Conservation (phyloP, 2,329 filamentous ascomycete species). For the Ophiostoma himal-ulmi region DNA sequence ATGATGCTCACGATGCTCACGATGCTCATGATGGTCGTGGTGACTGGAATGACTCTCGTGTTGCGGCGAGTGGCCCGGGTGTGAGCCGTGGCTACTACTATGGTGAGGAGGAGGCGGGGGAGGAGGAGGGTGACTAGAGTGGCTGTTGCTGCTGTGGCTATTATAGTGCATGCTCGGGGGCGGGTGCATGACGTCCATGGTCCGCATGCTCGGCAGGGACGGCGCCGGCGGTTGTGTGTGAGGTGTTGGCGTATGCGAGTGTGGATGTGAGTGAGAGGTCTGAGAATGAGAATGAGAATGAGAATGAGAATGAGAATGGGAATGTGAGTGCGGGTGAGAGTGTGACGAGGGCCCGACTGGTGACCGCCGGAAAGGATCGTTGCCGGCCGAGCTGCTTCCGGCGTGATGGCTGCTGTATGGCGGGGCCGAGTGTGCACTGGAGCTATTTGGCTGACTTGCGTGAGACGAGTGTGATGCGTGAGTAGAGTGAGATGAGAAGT, state of each 20-base stretch:
- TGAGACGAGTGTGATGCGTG: not conserved
- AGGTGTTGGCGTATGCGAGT: not conserved
- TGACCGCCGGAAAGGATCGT: conserved; percentile 27
- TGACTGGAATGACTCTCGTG: not conserved
- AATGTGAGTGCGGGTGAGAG: conserved; percentile 13
- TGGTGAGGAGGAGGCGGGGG: not conserved
- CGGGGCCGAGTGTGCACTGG: conserved; percentile 6
- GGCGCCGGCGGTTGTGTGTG: conserved; percentile 15
- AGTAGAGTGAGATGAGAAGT: not conserved
- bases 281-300: not conserved
- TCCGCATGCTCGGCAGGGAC: conserved; percentile 30
- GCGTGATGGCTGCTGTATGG: conserved; percentile 11
- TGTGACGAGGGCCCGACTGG: conserved; percentile 21
- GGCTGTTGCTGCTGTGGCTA: conserved; percentile 24
- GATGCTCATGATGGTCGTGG: not conserved
- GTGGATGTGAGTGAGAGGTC: not conserved
- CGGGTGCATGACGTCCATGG: conserved; percentile 27
- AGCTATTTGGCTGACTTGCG: not conserved
- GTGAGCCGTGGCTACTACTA: conserved; percentile 19
- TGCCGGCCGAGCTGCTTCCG: not conserved
- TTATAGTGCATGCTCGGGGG: conserved; percentile 18
- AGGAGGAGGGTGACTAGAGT: not conserved
- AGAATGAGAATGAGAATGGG: not conserved
- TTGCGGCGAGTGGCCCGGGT: not conserved
- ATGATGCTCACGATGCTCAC: not conserved